A percentile compares a stretch with the other conserved stretches of the same genome.
These are phyloP conservation scores for Candida germanica DNA, from an alignment of 805 yeast species.

Conservation along the genomic window DNA sequence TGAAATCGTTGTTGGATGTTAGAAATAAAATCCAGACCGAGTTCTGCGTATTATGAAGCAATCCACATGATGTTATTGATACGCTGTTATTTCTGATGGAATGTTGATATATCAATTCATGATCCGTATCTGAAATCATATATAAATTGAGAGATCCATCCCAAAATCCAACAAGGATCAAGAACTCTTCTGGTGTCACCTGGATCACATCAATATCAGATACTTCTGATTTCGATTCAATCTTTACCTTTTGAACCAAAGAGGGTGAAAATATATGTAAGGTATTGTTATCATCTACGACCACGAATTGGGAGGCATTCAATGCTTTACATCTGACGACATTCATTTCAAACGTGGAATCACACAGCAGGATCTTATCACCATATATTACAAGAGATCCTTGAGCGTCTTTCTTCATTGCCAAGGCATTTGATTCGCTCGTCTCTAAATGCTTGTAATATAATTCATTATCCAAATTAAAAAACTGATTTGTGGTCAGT, in stretches of 20 bases:
- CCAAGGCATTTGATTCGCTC: neutral
- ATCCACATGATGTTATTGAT: constrained; percentile 14
- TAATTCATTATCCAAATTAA: neutral
- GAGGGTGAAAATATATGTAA: constrained; percentile 6
- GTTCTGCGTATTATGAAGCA: constrained; percentile 6
- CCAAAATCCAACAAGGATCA: constrained; percentile 15
- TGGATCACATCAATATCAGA: constrained; percentile 13
- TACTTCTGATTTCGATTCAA: constrained; percentile 5
- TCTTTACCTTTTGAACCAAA: constrained; percentile 2
- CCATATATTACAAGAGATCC: constrained; percentile 5
- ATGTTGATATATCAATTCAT: constrained; percentile 2
- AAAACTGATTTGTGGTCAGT: neutral
- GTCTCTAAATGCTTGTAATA: constrained; percentile 4
- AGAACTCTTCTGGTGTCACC: constrained; percentile 3
- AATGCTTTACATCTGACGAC: constrained; percentile 4
- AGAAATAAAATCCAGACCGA: constrained; percentile 15
- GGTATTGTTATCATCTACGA: constrained; percentile 6
- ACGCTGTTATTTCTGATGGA: neutral
- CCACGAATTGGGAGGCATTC: constrained; percentile 2
- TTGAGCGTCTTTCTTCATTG: neutral
- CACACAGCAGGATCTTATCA: neutral
- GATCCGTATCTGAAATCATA: constrained; percentile 5
- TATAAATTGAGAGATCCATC: constrained; percentile 14
- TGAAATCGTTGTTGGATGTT: constrained; percentile 14
- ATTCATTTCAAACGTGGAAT: neutral